A percentile compares a stretch with the other conserved stretches of the same genome.
Conservation (phyloP, 371 early-diverging fungal species). For the Synchytrium microbalum region DNA sequence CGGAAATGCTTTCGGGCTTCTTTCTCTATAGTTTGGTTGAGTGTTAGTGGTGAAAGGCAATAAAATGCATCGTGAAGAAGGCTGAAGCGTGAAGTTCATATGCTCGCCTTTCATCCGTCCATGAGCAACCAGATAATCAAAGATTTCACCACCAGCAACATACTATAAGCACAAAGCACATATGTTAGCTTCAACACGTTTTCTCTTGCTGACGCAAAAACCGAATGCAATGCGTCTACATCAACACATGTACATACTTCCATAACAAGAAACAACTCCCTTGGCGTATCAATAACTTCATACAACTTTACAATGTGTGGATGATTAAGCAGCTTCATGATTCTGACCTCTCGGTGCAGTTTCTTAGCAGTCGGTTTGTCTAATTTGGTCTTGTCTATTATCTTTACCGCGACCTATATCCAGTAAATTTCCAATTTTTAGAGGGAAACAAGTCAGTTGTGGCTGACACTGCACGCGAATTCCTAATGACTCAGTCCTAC, state of each 20-base stretch:
- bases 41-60: neutral
- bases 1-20: constrained; percentile 55
- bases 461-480: neutral
- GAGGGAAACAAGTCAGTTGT: neutral
- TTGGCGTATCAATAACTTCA: constrained; percentile 58
- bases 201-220: too few relatives aligned
- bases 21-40: too few relatives aligned
- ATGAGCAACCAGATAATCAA: constrained; percentile 52
- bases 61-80: neutral
- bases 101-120: constrained; percentile 37
- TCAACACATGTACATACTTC: too few relatives aligned
- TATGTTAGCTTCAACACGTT: too few relatives aligned
- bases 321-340: constrained; percentile 55
- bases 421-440: neutral
- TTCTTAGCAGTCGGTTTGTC: constrained; percentile 43
- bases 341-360: constrained; percentile 57
- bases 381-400: constrained; percentile 47
- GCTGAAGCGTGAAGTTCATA: neutral
- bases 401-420: constrained; percentile 46
- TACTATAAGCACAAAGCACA: too few relatives aligned
- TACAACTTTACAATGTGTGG: constrained; percentile 55
- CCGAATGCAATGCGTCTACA: too few relatives aligned
- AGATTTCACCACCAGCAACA: constrained; percentile 48
- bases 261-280: constrained; percentile 47
- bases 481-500: constrained; percentile 35